Evolutionary conservation across 345 rosid species (phyloP).

Genomic region (Linum usitatissimum): DNA sequence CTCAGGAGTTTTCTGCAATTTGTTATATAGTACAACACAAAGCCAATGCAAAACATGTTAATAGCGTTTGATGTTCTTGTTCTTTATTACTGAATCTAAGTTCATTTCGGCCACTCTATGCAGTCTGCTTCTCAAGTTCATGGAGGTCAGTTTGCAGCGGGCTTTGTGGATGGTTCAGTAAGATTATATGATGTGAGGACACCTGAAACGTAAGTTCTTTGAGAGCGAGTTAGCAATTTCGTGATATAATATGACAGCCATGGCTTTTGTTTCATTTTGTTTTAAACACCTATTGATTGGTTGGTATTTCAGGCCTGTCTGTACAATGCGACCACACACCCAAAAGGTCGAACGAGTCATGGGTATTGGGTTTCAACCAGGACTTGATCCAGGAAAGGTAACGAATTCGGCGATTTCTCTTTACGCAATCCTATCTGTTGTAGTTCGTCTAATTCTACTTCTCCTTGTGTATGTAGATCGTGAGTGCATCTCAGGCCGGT

Average conservation of each 20-base stretch:
- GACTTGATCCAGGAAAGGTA: constrained; percentile 89
- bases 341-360: constrained; percentile 66
- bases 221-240: neutral
- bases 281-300: neutral
- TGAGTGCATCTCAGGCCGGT: constrained; percentile 97
- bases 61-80: neutral
- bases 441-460: neutral
- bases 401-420: neutral
- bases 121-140: constrained; percentile 97
- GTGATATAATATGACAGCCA: neutral
- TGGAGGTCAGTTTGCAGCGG: constrained; percentile 75
- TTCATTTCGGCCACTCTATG: neutral
- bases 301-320: constrained; percentile 53
- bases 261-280: neutral
- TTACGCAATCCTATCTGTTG: neutral
- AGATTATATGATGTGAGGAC: constrained; percentile 84
- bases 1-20: no score
- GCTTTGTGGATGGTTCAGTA: constrained; percentile 84
- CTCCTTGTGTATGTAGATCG: constrained; percentile 38
- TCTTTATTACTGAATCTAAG: neutral
- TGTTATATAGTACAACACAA: no score
- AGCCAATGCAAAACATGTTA: no score
- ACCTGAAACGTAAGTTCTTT: constrained; percentile 68
- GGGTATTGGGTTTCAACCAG: constrained; percentile 94
- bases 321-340: constrained; percentile 54